These are phyloP conservation scores for Podospora conica DNA, from an alignment of 495 filamentous ascomycete genomes.

Conservation along the genomic window DNA sequence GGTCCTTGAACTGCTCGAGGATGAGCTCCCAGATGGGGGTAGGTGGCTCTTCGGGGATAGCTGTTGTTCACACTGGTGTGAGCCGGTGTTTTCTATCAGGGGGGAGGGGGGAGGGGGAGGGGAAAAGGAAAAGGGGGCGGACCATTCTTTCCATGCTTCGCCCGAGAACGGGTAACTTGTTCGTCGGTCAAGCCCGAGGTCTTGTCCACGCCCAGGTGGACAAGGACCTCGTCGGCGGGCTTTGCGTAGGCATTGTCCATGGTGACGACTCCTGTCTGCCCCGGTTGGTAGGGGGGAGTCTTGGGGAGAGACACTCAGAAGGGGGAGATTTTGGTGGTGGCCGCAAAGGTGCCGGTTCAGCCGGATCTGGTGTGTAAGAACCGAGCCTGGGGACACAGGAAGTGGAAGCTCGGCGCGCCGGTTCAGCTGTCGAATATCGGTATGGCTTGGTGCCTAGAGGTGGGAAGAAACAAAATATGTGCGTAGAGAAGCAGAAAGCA, in stretches of 20 bases:
- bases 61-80: constrained; percentile 41
- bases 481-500: constrained; percentile 4
- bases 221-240: constrained; percentile 61
- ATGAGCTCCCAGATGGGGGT: constrained; percentile 95
- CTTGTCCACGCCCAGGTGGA: constrained; percentile 63
- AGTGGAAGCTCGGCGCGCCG: neutral
- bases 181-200: constrained; percentile 59
- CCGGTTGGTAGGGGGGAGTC: constrained; percentile 10
- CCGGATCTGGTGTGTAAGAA: neutral
- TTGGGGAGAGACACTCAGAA: neutral
- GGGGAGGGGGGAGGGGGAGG: constrained; percentile 1
- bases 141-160: constrained; percentile 84
- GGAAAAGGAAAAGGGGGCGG: constrained; percentile 25
- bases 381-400: neutral
- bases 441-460: constrained; percentile 13
- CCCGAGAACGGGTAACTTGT: constrained; percentile 56
- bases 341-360: neutral
- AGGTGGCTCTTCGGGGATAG: constrained; percentile 92
- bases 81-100: constrained; percentile 1
- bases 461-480: constrained; percentile 11
- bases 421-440: neutral
- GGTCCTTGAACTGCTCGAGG: constrained; percentile 98
- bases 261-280: constrained; percentile 11
- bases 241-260: constrained; percentile 81
- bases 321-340: neutral